These are phyloP conservation scores for Marasmius tenuissimus DNA, from an alignment of 1,284 basidiomycete genomes.

Conservation along the genomic window DNA sequence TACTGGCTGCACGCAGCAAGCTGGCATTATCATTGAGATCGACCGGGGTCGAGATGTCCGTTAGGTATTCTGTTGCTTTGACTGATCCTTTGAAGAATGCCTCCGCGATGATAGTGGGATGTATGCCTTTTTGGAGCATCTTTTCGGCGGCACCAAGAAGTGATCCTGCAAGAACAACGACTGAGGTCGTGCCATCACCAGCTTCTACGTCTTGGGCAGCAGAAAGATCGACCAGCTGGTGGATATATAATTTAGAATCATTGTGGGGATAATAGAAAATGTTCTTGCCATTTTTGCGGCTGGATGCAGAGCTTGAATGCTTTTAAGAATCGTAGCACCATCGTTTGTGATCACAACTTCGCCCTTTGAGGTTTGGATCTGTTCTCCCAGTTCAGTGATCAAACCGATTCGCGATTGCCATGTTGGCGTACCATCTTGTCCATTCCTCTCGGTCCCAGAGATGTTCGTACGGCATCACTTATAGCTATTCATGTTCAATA, in stretches of 20 bases:
- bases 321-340: constrained; percentile 97
- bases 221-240: constrained; percentile 90
- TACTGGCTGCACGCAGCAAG: constrained; percentile 91
- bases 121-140: constrained; percentile 95
- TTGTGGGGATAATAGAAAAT: not conserved
- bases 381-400: constrained; percentile 1
- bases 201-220: constrained; percentile 99
- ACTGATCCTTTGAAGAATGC: constrained; percentile 91
- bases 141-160: constrained; percentile 95
- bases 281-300: constrained; percentile 90
- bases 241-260: not conserved
- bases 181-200: constrained; percentile 98
- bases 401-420: constrained; percentile 4
- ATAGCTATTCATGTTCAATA: constrained; percentile 64
- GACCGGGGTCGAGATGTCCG: constrained; percentile 91
- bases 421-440: constrained; percentile 89
- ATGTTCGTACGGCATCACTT: constrained; percentile 96
- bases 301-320: constrained; percentile 96
- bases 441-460: constrained; percentile 97
- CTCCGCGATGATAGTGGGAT: constrained; percentile 97
- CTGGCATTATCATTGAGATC: constrained; percentile 88
- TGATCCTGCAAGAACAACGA: constrained; percentile 95
- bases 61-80: constrained; percentile 94
- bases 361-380: constrained; percentile 98
- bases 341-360: constrained; percentile 99